Evolutionary conservation across 2,329 filamentous ascomycete species (phyloP).

Genomic region (Dothidotthia symphoricarpi): DNA sequence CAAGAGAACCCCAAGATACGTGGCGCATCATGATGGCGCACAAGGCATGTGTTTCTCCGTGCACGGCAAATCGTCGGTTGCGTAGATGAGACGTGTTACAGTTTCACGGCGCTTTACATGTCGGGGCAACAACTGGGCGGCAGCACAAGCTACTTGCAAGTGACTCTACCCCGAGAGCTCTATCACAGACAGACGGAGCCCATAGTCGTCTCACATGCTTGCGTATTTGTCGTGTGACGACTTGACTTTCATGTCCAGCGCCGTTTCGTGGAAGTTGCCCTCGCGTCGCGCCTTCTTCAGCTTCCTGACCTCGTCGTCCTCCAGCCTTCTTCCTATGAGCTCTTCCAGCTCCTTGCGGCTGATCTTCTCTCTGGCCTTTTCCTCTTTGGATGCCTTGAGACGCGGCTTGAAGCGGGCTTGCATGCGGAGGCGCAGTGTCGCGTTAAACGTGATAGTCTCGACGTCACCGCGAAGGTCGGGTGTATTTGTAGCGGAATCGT

Average conservation of each 20-base stretch:
- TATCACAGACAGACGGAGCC: no score
- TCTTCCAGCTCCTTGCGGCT: slow-evolving; percentile 81
- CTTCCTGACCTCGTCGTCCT: slow-evolving; percentile 81
- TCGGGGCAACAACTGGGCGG: no score
- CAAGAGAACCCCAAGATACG: no score
- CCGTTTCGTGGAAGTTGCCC: slow-evolving; percentile 83
- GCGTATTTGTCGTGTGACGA: slow-evolving; percentile 62
- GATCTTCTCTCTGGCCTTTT: slow-evolving; percentile 81
- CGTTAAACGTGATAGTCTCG: slow-evolving; percentile 64
- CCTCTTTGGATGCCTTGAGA: slow-evolving; percentile 75
- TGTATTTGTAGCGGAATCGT: slow-evolving; percentile 36
- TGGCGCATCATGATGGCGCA: no score
- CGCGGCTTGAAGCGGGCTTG: slow-evolving; percentile 90
- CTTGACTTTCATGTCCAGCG: slow-evolving; percentile 86
- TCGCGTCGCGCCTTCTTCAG: slow-evolving; percentile 81
- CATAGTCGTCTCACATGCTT: slow-evolving; percentile 14
- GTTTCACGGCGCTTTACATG: background rate
- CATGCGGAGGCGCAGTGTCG: slow-evolving; percentile 81
- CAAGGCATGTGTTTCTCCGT: no score
- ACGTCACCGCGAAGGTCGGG: slow-evolving; percentile 76
- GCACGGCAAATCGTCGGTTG: no score
- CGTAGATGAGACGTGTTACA: background rate
- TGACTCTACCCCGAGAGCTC: background rate
- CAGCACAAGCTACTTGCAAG: background rate
- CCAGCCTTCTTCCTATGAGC: slow-evolving; percentile 69